phyloP scores from a whole-genome alignment of 2,329 filamentous ascomycete species.

The Truncatella angustata region DNA sequence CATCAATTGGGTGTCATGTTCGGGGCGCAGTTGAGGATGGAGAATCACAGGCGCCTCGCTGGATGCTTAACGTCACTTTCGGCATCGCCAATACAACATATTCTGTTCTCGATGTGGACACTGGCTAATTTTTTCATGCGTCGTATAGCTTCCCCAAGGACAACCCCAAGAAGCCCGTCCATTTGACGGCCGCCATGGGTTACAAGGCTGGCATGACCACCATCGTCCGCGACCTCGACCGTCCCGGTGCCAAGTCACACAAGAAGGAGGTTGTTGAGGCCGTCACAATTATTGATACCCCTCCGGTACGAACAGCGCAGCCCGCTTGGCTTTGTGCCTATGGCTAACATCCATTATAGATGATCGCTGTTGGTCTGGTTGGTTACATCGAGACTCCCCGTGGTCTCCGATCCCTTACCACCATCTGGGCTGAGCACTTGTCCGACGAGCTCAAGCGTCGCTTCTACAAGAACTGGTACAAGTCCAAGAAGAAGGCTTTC shows the following conservation, averaged over 20 bases:
- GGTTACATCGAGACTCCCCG: slow-evolving; percentile 99
- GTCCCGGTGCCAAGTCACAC: slow-evolving; percentile 98
- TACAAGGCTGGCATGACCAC: slow-evolving; percentile 99
- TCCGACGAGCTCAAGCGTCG: slow-evolving; percentile 98
- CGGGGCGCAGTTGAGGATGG: no score
- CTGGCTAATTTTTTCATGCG: slow-evolving; percentile 3
- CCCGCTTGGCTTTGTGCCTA: slow-evolving; percentile 74
- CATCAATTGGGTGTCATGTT: neutral
- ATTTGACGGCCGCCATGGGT: slow-evolving; percentile 96
- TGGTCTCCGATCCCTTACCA: slow-evolving; percentile 98
- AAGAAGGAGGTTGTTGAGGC: slow-evolving; percentile 97
- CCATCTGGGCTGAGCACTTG: slow-evolving; percentile 99
- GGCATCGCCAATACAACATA: no score
- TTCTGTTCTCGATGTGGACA: no score
- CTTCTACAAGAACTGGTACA: slow-evolving; percentile 99
- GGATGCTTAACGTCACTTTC: no score
- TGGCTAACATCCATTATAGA: slow-evolving; percentile 75
- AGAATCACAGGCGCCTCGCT: no score
- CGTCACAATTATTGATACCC: slow-evolving; percentile 84
- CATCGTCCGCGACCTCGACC: slow-evolving; percentile 98
- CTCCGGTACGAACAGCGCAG: slow-evolving; percentile 89
- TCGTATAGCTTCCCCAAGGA: slow-evolving; percentile 92
- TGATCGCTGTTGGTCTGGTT: slow-evolving; percentile 99
- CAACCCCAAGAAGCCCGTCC: slow-evolving; percentile 99
- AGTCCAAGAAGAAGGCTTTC: slow-evolving; percentile 99